Conservation (phyloP, 129 eudicot species). For the Rutidosis leptorrhynchoides region DNA sequence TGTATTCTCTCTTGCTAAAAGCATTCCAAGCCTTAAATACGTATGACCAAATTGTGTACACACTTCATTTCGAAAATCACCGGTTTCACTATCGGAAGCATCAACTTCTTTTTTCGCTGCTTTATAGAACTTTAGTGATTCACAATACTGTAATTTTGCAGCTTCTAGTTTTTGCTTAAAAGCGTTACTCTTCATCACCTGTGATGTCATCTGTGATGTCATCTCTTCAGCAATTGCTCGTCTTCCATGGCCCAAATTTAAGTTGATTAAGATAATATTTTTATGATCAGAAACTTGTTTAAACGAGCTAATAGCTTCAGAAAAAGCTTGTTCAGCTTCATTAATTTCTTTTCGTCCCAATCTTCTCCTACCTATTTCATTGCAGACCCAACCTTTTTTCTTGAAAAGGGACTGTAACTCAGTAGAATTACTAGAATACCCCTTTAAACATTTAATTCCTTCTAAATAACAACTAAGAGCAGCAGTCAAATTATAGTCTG, state of each 20-base stretch:
- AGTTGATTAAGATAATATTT: constrained; percentile 73
- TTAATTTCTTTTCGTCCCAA: constrained; percentile 61
- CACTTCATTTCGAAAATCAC: constrained; percentile 61
- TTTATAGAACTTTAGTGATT: constrained; percentile 60
- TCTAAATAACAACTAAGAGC: constrained; percentile 67
- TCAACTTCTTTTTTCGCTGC: constrained; percentile 75
- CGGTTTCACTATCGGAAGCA: constrained; percentile 27
- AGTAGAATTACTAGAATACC: constrained; percentile 35
- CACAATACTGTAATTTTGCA: constrained; percentile 74
- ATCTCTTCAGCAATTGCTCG: constrained; percentile 83
- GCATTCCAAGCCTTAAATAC: constrained; percentile 86
- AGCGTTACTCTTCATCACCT: constrained; percentile 49
- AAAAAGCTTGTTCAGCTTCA: constrained; percentile 82
- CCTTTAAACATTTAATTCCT: constrained; percentile 55
- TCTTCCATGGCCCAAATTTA: constrained; percentile 94
- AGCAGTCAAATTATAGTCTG: constrained; percentile 54
- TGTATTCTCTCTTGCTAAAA: constrained; percentile 70
- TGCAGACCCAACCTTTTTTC: constrained; percentile 98
- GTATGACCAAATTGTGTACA: constrained; percentile 93
- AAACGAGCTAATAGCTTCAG: constrained; percentile 71
- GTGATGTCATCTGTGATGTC: constrained; percentile 51
- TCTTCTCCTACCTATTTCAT: constrained; percentile 77
- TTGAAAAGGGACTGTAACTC: constrained; percentile 67
- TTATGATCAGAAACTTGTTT: constrained; percentile 71
- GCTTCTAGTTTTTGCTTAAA: constrained; percentile 58